A percentile compares a stretch with the other conserved stretches of the same genome.
Evolutionary conservation across 164 flowering plant species (phyloP).

Genomic region (Sedum album): DNA sequence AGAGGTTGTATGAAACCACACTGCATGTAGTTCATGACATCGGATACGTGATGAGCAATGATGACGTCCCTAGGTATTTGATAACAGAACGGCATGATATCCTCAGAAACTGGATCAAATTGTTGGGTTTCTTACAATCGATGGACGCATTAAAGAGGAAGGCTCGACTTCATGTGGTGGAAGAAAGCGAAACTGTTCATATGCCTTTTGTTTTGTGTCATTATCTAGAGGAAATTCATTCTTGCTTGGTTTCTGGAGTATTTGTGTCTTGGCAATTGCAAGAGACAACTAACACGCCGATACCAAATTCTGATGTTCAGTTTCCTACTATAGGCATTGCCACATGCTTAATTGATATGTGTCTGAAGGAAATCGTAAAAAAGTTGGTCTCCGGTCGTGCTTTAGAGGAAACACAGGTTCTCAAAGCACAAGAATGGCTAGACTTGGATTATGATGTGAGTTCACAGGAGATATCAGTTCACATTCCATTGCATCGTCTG

Average conservation of each 20-base stretch:
- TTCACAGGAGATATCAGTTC: constrained; percentile 72
- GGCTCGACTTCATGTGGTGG: constrained; percentile 58
- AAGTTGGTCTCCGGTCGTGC: constrained; percentile 48
- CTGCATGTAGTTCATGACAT: constrained; percentile 66
- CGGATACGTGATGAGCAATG: constrained; percentile 74
- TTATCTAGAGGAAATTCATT: constrained; percentile 49
- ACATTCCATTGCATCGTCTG: constrained; percentile 80
- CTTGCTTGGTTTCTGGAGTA: constrained; percentile 61
- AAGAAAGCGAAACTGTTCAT: constrained; percentile 64
- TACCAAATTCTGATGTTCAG: constrained; percentile 9
- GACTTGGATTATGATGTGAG: constrained; percentile 74
- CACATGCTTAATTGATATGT: constrained; percentile 44
- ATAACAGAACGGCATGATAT: constrained; percentile 40
- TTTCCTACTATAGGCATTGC: constrained; percentile 34
- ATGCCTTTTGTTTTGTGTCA: constrained; percentile 55
- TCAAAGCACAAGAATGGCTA: constrained; percentile 71
- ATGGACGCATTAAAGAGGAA: constrained; percentile 82
- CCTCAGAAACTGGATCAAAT: constrained; percentile 56
- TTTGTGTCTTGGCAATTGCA: constrained; percentile 26
- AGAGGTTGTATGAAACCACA: constrained; percentile 40
- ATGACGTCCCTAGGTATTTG: constrained; percentile 47
- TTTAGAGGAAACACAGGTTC: constrained; percentile 19
- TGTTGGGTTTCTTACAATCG: constrained; percentile 76
- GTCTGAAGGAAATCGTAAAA: constrained; percentile 62
- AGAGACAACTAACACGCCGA: constrained; percentile 19